Base-by-base conservation (phyloP, 495 filamentous ascomycete genomes). In the Aspergillus avenaceus region DNA sequence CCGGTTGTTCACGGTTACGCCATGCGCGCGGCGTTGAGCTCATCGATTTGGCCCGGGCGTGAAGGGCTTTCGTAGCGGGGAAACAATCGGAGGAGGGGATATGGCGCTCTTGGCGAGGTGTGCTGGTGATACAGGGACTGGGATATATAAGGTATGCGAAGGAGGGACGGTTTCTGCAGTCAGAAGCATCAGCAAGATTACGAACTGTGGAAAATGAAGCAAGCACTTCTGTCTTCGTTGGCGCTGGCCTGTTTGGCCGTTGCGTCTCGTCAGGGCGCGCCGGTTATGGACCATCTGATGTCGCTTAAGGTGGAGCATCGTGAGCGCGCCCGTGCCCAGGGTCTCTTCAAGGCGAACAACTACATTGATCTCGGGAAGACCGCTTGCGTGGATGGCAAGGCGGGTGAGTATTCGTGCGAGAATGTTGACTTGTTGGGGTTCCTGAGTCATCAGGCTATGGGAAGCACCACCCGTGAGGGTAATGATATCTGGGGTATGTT, bases 401-500 rank as follows among this genome's bases (percentile, higher is more conserved):
- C 50, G 3, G 55, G 50, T 14, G 55, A 58, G 47, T 58, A 58
- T 29, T 47, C 50, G 9, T 58, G 55, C 29, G 37, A 50, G 8
- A 58, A 54, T n/a, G 50, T 54, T 14, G 47, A 58, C 22, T 42
- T 58, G 12, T n/a, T 41, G 13, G 28, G 31, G 18, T 58, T 58
- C 37, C 27, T 58, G 26, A 58, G 55, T 31, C 55, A 58, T 28
- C 55, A 58, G 50, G 50, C 41, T 16, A 12, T 58, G 55, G 55
- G 51, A 8, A 58, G 50, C 18, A 25, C 6, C 16, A 58, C 50
- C 24, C 55, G 55, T 29, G 55, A 58, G 41, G 55, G 55, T 1
- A 58, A 58, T 28, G 55, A 58, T 48, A 13, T 58, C 9, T 58
- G 55, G 55, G 55, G 50, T 58, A 31, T 32, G 54, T 42, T 18